Percentiles rank a stretch among this genome's conserved stretches.
Evolutionary conservation across 345 rosid genomes (phyloP).

Genomic region (Noccaea caerulescens): DNA sequence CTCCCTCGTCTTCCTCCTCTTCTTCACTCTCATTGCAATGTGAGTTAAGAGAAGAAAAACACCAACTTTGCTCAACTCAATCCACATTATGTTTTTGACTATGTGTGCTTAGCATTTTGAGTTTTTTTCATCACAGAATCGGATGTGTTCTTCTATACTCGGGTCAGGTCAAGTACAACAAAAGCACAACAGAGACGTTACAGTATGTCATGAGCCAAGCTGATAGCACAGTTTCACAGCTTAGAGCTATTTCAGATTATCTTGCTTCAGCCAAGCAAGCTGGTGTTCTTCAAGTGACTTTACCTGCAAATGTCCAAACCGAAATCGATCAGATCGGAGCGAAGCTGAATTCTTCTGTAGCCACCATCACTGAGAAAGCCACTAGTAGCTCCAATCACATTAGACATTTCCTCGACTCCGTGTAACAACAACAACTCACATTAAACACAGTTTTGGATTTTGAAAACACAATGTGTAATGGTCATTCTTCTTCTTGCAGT

Average conservation of each 20-base stretch:
- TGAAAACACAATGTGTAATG: neutral
- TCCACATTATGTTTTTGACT: neutral
- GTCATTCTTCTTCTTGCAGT: conserved; percentile 53
- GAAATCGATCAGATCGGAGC: conserved; percentile 80
- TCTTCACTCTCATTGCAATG: conserved; percentile 75
- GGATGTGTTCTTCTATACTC: conserved; percentile 81
- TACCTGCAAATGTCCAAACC: conserved; percentile 80
- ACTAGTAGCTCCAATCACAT: conserved; percentile 61
- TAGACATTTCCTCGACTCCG: conserved; percentile 66
- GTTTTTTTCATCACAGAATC: conserved; percentile 51
- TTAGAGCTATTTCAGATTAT: conserved; percentile 65
- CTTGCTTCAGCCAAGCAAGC: conserved; percentile 73
- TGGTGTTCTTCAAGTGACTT: conserved; percentile 67
- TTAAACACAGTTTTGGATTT: neutral
- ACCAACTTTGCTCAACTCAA: neutral
- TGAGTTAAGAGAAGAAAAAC: conserved; percentile 36
- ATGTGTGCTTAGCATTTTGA: conserved; percentile 1
- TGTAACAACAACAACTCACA: conserved; percentile 50
- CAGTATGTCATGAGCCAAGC: conserved; percentile 78
- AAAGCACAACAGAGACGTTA: conserved; percentile 70
- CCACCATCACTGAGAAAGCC: conserved; percentile 57
- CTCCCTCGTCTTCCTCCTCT: conserved; percentile 69
- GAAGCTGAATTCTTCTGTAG: conserved; percentile 63
- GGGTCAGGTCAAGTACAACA: conserved; percentile 74
- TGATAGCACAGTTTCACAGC: conserved; percentile 58